Percentiles rank a stretch among this genome's conserved stretches.
These are phyloP conservation scores for Paxillus ammoniavirescens DNA, from an alignment of 768 basidiomycete species.

Conservation along the genomic window DNA sequence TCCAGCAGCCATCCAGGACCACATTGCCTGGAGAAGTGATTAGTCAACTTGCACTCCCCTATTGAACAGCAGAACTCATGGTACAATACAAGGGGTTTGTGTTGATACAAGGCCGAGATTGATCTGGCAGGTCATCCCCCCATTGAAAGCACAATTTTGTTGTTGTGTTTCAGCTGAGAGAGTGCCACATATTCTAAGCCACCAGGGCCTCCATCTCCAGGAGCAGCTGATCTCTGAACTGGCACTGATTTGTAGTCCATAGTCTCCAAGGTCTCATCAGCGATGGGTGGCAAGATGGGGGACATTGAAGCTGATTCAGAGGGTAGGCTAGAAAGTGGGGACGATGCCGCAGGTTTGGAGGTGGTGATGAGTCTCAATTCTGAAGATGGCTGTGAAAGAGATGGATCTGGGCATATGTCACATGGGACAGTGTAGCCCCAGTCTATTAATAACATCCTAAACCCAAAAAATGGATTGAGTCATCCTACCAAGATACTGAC, in stretches of 20 bases:
- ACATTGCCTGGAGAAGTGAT: not conserved
- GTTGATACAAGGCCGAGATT: not conserved
- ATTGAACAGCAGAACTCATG: not conserved
- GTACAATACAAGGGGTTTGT: not conserved
- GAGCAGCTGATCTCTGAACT: not conserved
- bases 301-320: no score
- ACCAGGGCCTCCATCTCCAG: no score
- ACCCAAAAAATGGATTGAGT: no score
- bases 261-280: no score
- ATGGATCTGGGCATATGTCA: no score
- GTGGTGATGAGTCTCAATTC: not conserved
- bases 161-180: not conserved
- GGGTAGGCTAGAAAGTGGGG: no score
- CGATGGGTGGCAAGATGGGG: no score
- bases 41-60: not conserved
- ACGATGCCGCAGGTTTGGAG: not conserved
- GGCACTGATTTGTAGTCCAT: no score
- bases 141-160: not conserved
- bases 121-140: not conserved
- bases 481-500: no score
- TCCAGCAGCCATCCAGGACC: not conserved
- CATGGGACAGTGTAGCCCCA: not conserved
- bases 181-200: no score
- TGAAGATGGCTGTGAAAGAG: not conserved
- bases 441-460: no score